These are phyloP conservation scores for Pseudotulostoma volvatum DNA, from an alignment of 495 filamentous ascomycete genomes.

Conservation along the genomic window DNA sequence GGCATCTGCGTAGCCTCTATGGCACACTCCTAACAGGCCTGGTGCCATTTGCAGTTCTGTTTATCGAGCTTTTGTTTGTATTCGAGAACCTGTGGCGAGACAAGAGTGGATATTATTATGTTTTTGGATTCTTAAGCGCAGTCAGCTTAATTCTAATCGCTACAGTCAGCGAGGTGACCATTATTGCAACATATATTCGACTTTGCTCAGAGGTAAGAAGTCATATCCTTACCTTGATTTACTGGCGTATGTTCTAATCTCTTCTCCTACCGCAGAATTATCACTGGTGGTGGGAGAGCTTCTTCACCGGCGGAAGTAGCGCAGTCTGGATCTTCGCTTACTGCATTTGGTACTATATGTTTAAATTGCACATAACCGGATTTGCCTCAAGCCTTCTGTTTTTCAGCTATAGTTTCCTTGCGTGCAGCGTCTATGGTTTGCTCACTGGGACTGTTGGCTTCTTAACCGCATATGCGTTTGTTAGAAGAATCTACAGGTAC, in stretches of 20 bases:
- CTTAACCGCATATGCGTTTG: conserved; percentile 74
- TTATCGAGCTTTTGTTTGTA: conserved; percentile 84
- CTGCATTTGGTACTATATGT: conserved; percentile 74
- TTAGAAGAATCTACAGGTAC: conserved; percentile 76
- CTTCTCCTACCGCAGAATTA: conserved; percentile 46
- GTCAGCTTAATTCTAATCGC: conserved; percentile 60
- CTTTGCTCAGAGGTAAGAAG: conserved; percentile 54
- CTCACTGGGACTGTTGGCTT: conserved; percentile 81
- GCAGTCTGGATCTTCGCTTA: conserved; percentile 78
- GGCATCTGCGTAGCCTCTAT: conserved; percentile 53
- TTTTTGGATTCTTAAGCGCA: conserved; percentile 77
- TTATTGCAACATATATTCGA: conserved; percentile 76
- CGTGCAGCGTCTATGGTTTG: conserved; percentile 70
- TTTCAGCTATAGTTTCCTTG: conserved; percentile 70
- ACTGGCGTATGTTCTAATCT: too few relatives aligned
- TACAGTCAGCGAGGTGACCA: conserved; percentile 74
- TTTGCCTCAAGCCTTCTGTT: conserved; percentile 70
- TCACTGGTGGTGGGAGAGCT: conserved; percentile 93
- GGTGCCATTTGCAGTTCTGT: conserved; percentile 85
- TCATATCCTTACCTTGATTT: background rate
- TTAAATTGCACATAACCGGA: conserved; percentile 68
- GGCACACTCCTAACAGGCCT: conserved; percentile 58
- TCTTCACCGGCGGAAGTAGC: conserved; percentile 65
- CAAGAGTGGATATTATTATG: conserved; percentile 88
- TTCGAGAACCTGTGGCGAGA: conserved; percentile 88